These are phyloP conservation scores for Neurospora intermedia DNA, from an alignment of 495 filamentous ascomycete genomes.

Conservation along the genomic window DNA sequence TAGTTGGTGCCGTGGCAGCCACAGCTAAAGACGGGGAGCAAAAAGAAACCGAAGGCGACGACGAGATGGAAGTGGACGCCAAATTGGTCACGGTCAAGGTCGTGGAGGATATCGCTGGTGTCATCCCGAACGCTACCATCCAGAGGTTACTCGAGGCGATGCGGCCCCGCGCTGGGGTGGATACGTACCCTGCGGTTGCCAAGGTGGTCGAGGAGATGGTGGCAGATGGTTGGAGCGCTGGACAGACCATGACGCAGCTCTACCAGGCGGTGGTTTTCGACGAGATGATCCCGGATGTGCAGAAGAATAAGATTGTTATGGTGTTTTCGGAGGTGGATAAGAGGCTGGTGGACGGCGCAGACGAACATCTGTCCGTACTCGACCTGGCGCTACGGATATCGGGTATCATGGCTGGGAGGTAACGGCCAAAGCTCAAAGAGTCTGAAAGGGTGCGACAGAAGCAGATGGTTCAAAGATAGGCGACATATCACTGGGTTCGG, in stretches of 20 bases:
- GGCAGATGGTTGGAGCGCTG: constrained; percentile 97
- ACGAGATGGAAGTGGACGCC: constrained; percentile 49
- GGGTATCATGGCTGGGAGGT: constrained; percentile 50
- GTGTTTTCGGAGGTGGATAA: constrained; percentile 92
- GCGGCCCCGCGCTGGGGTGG: constrained; percentile 54
- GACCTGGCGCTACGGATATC: constrained; percentile 76
- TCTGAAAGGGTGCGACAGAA: background rate
- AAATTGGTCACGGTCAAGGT: constrained; percentile 58
- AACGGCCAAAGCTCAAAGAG: background rate
- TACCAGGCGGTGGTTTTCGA: constrained; percentile 77
- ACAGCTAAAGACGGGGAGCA: constrained; percentile 10
- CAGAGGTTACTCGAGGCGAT: constrained; percentile 63
- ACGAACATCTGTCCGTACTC: constrained; percentile 85
- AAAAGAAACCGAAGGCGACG: constrained; percentile 25
- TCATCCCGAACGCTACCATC: constrained; percentile 69
- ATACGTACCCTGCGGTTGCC: constrained; percentile 62
- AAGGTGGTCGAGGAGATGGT: constrained; percentile 79
- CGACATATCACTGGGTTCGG: background rate
- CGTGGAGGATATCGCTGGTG: constrained; percentile 92
- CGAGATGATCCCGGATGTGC: constrained; percentile 66
- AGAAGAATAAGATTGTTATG: constrained; percentile 85
- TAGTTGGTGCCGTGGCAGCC: constrained; percentile 52
- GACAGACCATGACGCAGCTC: constrained; percentile 71
- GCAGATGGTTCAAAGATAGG: background rate
- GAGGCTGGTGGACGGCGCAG: constrained; percentile 89